A percentile compares a stretch with the other conserved stretches of the same genome.
phyloP scores from a whole-genome alignment of 2,329 filamentous ascomycete genomes.

The Ophiognomonia clavigignenti-juglandacearum region DNA sequence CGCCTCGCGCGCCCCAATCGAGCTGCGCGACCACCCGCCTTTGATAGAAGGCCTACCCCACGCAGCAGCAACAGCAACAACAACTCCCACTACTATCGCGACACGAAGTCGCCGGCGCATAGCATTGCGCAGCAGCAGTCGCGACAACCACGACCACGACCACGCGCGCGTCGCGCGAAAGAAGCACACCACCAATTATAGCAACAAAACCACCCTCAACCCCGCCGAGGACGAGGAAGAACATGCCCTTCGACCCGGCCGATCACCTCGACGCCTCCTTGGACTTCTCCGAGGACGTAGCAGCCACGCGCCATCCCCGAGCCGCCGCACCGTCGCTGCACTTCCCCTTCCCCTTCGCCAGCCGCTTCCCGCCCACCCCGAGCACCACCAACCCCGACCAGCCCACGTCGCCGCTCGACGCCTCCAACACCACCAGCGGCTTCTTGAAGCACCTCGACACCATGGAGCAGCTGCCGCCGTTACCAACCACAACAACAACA shows the following conservation, averaged over 20 bases:
- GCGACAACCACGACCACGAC: conserved; percentile 10
- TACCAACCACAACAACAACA: conserved; percentile 26
- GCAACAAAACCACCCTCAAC: too few species aligned
- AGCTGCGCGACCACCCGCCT: conserved; percentile 19
- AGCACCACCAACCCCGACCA: conserved; percentile 23
- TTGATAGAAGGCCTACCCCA: conserved; percentile 16
- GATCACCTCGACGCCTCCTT: conserved; percentile 44
- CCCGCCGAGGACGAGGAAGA: background rate
- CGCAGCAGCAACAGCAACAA: conserved; percentile 4
- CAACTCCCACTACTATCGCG: background rate
- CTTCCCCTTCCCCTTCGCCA: conserved; percentile 26
- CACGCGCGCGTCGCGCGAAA: background rate
- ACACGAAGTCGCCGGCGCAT: conserved; percentile 11
- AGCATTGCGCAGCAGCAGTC: conserved; percentile 14
- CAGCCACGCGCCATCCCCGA: background rate
- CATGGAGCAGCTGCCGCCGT: background rate
- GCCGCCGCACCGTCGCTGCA: background rate
- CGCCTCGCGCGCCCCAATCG: conserved; percentile 15
- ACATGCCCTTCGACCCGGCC: conserved; percentile 16
- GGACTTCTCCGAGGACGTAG: conserved; percentile 31
- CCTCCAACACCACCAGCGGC: conserved; percentile 26
- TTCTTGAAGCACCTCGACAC: conserved; percentile 28
- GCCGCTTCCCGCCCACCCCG: conserved; percentile 36
- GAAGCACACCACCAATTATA: background rate
- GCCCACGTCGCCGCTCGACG: too few species aligned